phyloP scores from a whole-genome alignment of 2,329 filamentous ascomycete species.

The Monosporascus sp. region DNA sequence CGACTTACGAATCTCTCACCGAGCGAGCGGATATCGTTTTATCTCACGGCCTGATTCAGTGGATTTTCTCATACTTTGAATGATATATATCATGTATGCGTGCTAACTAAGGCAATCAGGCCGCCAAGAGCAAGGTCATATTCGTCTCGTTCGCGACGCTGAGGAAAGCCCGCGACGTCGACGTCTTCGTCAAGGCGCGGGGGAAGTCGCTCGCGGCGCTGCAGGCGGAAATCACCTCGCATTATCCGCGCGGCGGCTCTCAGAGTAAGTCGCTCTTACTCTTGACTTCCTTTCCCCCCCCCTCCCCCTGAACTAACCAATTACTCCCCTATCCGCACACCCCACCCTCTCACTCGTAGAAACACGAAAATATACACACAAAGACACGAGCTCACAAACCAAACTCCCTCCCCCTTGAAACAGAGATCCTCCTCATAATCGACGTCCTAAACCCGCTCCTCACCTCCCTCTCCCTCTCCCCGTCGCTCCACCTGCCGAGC shows the following conservation, averaged over 20 bases:
- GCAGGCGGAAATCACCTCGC: slow-evolving; percentile 52
- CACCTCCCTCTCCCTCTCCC: slow-evolving; percentile 45
- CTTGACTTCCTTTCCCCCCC: neutral
- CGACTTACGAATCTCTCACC: neutral
- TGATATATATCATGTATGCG: too few species aligned
- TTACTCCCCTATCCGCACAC: slow-evolving; percentile 2
- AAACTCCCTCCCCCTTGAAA: neutral
- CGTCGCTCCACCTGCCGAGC: slow-evolving; percentile 37
- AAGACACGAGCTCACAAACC: neutral
- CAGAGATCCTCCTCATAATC: slow-evolving; percentile 70
- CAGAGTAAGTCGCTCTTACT: slow-evolving; percentile 35
- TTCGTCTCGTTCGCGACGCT: slow-evolving; percentile 76
- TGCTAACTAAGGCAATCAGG: slow-evolving; percentile 30
- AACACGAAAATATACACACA: neutral
- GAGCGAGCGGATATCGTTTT: neutral
- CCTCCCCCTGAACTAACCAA: slow-evolving; percentile 8
- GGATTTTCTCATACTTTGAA: too few species aligned
- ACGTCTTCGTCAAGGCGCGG: slow-evolving; percentile 61
- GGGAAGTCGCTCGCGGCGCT: slow-evolving; percentile 54
- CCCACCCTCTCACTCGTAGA: neutral
- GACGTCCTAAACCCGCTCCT: slow-evolving; percentile 71
- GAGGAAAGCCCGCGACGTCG: slow-evolving; percentile 56
- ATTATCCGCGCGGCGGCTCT: slow-evolving; percentile 36
- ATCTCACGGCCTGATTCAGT: too few species aligned
- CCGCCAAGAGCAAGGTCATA: slow-evolving; percentile 63